Base-by-base conservation (phyloP, 306 rosid species). In the Abrus precatorius region DNA sequence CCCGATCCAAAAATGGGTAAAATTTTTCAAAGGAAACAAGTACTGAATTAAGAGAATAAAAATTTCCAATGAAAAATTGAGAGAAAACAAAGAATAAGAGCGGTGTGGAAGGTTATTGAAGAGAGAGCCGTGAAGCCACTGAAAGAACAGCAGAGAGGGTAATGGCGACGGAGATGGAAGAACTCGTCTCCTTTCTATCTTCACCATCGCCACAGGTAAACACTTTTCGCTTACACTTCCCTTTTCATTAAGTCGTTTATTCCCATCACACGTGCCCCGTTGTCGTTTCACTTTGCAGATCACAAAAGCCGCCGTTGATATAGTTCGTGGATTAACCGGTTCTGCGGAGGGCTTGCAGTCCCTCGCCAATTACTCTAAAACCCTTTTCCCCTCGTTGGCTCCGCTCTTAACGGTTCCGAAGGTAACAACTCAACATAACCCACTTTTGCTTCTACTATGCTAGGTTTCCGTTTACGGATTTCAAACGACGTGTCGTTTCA, bases 151-250 rank as follows among this genome's bases (percentile, higher is more conserved):
- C 40, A 36, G 40, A 34, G 45, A 3, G 13, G 59, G 29, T 41
- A 63, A 95, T 95, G 98, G 91, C 97, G 88, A 95, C 90, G 68
- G 97, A 95, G 76, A 90, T 91, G 7, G 98, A 91, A 86, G 97
- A 95, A 83, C 90, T 95, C n/a, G 59, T 95, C 11, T 82, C 75
- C 41, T 95, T 95, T 71, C 90, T 95, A 1, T 88, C 94, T 5
- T 91, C 90, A 49, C 94, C 97, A 6, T 91, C 98, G 1, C 95
- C 93, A 30, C 93, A 87, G 81, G 98, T 92, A 76, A 73, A 76
- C 61, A 10, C 5, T 13, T 82, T 60, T 52, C 5, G n/a, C 9
- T 59, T 27, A 47, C 62, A 47, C 30, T 62, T 53, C 48, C 43
- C 0, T 13, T 27, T 49, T 14, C 9, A 1, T 0, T 0, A 36